Evolutionary conservation across 208 protist genomes (phyloP), one percentile per base, ranked within the genome.

Genomic region (Vickermania ingenoplastis): DNA sequence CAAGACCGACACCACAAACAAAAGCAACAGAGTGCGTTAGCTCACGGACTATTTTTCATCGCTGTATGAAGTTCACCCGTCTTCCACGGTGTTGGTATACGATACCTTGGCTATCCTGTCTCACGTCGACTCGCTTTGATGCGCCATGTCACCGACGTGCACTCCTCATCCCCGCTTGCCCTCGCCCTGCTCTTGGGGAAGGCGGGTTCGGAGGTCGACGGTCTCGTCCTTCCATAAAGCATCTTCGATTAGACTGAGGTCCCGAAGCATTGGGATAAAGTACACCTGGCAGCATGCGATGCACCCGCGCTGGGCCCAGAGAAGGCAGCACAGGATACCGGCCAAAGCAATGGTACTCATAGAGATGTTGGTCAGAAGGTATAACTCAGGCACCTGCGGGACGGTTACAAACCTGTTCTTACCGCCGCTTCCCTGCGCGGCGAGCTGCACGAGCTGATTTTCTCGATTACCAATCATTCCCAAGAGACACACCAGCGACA

Each of bases 131-230:
- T n/a, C n/a, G n/a, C n/a, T n/a, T n/a, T n/a, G n/a, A n/a, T n/a
- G n/a, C n/a, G n/a, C n/a, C n/a, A n/a, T n/a, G n/a, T n/a, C n/a
- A n/a, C n/a, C n/a, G n/a, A n/a, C n/a, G n/a, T n/a, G n/a, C n/a
- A n/a, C n/a, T n/a, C n/a, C n/a, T n/a, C n/a, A n/a, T n/a, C n/a
- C n/a, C n/a, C n/a, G n/a, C n/a, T n/a, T n/a, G n/a, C n/a, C n/a
- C n/a, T n/a, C n/a, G n/a, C n/a, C n/a, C n/a, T n/a, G n/a, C n/a
- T n/a, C n/a, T n/a, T n/a, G n/a, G n/a, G n/a, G n/a, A n/a, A n/a
- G n/a, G 31, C 80, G 75, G 51, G 71, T 63, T 21, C 83, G 61
- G n/a, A 81, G 70, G 53, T 89, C 82, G 14, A 76, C 61, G n/a
- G n/a, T n/a, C 7, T 68, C 65, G 21, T 49, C 53, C 21, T 59